Evolutionary conservation across 1,139 yeast genomes (phyloP), one percentile per base, ranked within the genome.

Genomic region (Taphrina deformans): DNA sequence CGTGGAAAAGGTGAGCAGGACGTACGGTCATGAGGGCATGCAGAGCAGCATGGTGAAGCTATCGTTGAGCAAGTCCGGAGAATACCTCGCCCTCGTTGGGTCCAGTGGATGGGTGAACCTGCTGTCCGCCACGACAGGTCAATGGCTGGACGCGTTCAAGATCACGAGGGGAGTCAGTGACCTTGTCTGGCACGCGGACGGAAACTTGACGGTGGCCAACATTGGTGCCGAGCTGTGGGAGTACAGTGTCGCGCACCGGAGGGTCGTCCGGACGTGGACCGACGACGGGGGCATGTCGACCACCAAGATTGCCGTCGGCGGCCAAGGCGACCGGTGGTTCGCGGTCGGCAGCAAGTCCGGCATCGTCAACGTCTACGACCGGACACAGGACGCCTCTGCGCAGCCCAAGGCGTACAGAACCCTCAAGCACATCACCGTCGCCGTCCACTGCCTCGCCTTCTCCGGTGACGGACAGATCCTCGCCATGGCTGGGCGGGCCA

Each of bases 201-300:
- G 87, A 65, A 86, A 85, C 67, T 74, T 89, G 26, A 76, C 88
- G 16, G 85, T 89, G 27, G 83, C 86, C 23, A 92, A 88, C 73
- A 80, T 86, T 0, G 82, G 84, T n/a, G 98, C 98, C 50, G 96
- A 90, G 69, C 83, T 93, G 1, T 92, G 96, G 96, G 97, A 91
- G 71, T 95, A 89, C 78, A 83, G 83, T 68, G 75, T 87, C 65
- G 76, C 76, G 2, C 73, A 76, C 18, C 75, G 82, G 31, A 79
- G 81, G 68, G 80, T 89, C 26, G 69, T 82, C 1, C 80, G 81
- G 65, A 84, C 85, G 73, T 95, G 99, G 99, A 82, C 81, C 63
- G 99, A 95, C 74, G 88, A 86, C 52, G 88, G 96, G 31, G 96
- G 96, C 35, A 80, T 89, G 41, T 96, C 96, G 38, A 84, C 90